These are phyloP conservation scores for Penicillium macrosclerotiorum DNA, from an alignment of 495 filamentous ascomycete genomes.

Conservation along the genomic window DNA sequence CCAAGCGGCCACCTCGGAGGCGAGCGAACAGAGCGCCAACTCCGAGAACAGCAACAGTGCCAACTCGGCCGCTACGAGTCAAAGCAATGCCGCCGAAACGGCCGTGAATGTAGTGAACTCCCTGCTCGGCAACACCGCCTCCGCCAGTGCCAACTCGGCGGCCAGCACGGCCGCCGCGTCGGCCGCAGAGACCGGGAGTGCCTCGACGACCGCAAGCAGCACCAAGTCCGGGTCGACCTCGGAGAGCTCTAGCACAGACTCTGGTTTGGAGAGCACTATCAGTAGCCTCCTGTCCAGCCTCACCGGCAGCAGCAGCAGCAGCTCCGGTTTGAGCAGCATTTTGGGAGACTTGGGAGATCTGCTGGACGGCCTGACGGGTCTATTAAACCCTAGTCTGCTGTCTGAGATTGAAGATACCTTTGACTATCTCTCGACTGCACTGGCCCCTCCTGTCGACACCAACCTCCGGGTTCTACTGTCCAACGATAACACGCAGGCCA, in stretches of 20 bases:
- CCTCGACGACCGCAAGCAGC: neutral
- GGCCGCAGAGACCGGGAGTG: constrained; percentile 5
- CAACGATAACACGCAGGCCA: constrained; percentile 18
- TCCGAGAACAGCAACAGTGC: neutral
- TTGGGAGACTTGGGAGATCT: constrained; percentile 8
- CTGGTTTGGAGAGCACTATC: constrained; percentile 3
- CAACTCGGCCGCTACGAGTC: neutral
- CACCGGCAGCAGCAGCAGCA: neutral
- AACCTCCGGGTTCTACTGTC: constrained; percentile 40
- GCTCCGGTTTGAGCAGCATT: neutral
- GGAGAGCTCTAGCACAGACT: neutral
- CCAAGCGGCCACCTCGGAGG: neutral
- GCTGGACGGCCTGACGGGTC: constrained; percentile 14
- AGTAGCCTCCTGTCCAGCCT: neutral
- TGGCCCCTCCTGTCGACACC: constrained; percentile 37
- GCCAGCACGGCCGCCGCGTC: constrained; percentile 5
- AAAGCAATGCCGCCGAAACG: neutral
- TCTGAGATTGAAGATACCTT: constrained; percentile 32
- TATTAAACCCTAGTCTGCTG: constrained; percentile 24
- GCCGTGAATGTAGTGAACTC: constrained; percentile 7
- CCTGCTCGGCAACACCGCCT: constrained; percentile 3
- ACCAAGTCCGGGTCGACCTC: constrained; percentile 4
- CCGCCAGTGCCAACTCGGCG: constrained; percentile 5
- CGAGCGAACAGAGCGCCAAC: neutral
- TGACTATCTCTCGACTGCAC: constrained; percentile 33